A percentile compares a stretch with the other conserved stretches of the same genome.
phyloP scores from a whole-genome alignment of 1,139 yeast species.

The Yamadazyma diddensiae region DNA sequence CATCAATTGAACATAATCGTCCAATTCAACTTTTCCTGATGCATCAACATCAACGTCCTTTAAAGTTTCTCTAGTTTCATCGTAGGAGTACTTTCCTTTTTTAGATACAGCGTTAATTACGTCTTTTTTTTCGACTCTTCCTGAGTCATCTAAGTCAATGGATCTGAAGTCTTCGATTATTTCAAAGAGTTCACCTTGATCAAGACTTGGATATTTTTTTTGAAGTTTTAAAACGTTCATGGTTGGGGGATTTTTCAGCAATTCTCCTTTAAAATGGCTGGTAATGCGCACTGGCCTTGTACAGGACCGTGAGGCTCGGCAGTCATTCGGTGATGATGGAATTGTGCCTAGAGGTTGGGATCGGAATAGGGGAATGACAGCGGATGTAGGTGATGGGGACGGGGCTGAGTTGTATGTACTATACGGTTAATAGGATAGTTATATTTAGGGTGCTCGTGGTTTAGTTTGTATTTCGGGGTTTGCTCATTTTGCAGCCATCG shows the following conservation, averaged over 20 bases:
- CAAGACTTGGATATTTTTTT: conserved; percentile 81
- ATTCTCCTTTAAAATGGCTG: conserved; percentile 1
- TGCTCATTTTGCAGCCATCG: too few relatives aligned
- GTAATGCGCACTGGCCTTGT: too few relatives aligned
- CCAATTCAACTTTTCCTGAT: conserved; percentile 93
- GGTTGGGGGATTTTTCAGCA: background rate
- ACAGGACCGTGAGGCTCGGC: too few relatives aligned
- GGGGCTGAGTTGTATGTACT: too few relatives aligned
- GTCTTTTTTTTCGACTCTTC: conserved; percentile 92
- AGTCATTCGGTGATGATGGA: too few relatives aligned
- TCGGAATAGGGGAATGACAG: too few relatives aligned
- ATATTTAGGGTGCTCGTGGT: too few relatives aligned
- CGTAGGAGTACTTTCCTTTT: conserved; percentile 79
- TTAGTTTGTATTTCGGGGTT: too few relatives aligned
- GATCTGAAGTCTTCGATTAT: conserved; percentile 75
- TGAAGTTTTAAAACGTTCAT: conserved; percentile 56
- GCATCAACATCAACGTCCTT: conserved; percentile 93
- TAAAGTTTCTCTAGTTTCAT: conserved; percentile 89
- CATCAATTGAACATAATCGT: conserved; percentile 86
- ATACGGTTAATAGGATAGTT: too few relatives aligned
- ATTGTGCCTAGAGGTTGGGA: too few relatives aligned
- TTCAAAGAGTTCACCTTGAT: conserved; percentile 81
- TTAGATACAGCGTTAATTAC: conserved; percentile 82
- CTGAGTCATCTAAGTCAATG: conserved; percentile 87
- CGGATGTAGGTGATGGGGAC: too few relatives aligned